Conservation (phyloP, 1,284 basidiomycete genomes). For the Pyrrhoderma lamaoense region DNA sequence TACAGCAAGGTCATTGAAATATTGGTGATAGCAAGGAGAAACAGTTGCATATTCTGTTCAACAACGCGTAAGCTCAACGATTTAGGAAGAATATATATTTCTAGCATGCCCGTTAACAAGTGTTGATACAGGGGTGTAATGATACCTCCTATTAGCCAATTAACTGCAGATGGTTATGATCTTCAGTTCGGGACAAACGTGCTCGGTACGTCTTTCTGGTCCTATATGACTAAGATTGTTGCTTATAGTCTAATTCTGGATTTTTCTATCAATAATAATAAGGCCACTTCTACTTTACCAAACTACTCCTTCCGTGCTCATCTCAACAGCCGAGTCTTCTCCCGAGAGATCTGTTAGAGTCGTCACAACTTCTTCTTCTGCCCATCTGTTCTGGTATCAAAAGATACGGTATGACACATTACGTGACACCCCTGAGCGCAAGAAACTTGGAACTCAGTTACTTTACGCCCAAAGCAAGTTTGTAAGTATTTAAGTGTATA, state of each 20-base stretch:
- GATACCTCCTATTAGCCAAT: constrained; percentile 26
- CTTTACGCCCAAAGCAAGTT: constrained; percentile 48
- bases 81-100: background rate
- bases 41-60: constrained; percentile 23
- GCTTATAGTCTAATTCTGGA: too few relatives aligned
- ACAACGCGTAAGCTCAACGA: constrained; percentile 20
- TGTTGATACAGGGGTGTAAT: constrained; percentile 33
- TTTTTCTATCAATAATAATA: too few relatives aligned
- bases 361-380: constrained; percentile 29
- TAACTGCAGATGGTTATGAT: constrained; percentile 35
- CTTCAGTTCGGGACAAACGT: constrained; percentile 39
- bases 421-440: constrained; percentile 14
- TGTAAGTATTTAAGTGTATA: too few relatives aligned
- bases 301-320: constrained; percentile 31
- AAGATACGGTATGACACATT: constrained; percentile 21
- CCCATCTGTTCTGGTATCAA: constrained; percentile 23
- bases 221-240: too few relatives aligned
- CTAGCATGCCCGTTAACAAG: background rate
- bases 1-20: background rate
- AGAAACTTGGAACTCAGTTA: constrained; percentile 22
- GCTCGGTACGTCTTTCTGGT: constrained; percentile 26
- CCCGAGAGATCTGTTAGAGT: constrained; percentile 28
- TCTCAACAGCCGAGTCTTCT: constrained; percentile 20
- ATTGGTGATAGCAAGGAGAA: constrained; percentile 20
- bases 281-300: constrained; percentile 30